Base-by-base conservation (phyloP, 345 rosid genomes). In the Eutrema japonicum region DNA sequence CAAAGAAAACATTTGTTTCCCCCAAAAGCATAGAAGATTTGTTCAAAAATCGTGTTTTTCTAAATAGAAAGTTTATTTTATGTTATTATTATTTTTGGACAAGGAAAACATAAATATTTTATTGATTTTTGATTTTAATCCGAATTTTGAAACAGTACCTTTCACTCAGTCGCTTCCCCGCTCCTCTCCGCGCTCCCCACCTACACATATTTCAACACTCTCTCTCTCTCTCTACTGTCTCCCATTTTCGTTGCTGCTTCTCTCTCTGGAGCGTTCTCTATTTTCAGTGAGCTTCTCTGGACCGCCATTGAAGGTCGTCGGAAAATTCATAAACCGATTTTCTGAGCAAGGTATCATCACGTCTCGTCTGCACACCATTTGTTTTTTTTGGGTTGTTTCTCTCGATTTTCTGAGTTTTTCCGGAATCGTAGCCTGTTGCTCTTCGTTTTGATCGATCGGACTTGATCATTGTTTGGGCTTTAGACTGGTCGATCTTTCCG, bases 161-260 rank as follows among this genome's bases (percentile, higher is more conserved):
- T 78, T 86, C 89, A 84, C 85, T 85, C 88, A 71, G 84, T 66
- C 83, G 71, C 78, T 52, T 68, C 61, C 65, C 73, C 77, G 80
- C 85, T 77, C 83, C 83, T 62, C 61, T 48, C 70, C 70, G 79
- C 79, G 68, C 79, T 45, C 57, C 10, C 64, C 79, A 76, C 74
- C 64, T 68, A 36, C 71, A 56, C 74, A 36, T 73, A 61, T 45
- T 35, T 67, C 62, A 73, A 53, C 77, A 46, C 51, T 8, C 60
- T 41, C 64, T 49, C 41, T 50, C 65, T 49, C 70, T 56, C 60
- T 40, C 63, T 52, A 66, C 65, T 60, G 76, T 61, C 68, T 7
- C 58, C 66, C 76, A 65, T 77, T 54, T 64, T 43, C 32, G 51
- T 71, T 53, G 49, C 45, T 48, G 3, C 27, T 10, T 54, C 79